Base-by-base conservation (phyloP, 805 yeast species). In the Saccharomycopsis vini region DNA sequence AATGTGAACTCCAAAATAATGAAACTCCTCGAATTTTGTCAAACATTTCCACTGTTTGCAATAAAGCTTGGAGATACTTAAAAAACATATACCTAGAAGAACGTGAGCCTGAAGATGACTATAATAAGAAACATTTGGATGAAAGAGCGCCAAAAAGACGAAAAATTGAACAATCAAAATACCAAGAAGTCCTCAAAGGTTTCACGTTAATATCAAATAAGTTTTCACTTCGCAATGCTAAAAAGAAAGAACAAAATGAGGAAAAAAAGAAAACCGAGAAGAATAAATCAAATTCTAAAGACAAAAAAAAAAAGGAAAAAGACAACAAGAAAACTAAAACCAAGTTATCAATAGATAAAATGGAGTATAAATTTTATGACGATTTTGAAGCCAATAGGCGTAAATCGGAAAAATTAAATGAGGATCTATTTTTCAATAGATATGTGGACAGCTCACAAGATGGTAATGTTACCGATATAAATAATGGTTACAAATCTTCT, bases 341-440 rank as follows among this genome's bases (percentile, higher is more conserved):
- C 15, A 18, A 24, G 9, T 35, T 29, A n/a, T 24, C 39, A n/a
- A 4, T 15, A 26, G 36, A 36, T 10, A 29, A 42, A 3, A 29
- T 16, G 12, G 38, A 43, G 15, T 20, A 32, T 22, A 32, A 43
- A 18, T 31, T 35, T 28, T n/a, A n/a, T n/a, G 30, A 21, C 6
- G 26, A 16, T 19, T 44, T 44, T 40, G 43, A 34, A 15, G 26
- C 34, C 3, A 44, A n/a, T n/a, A n/a, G n/a, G n/a, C n/a, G n/a
- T n/a, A n/a, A 44, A 24, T 32, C 39, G 3, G 18, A 18, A 22
- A 34, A 22, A 39, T 34, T 44, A 22, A 44, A 44, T 31, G n/a
- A 19, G 10, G 47, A 44, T 15, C 7, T 26, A 20, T 23, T 42
- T 21, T 37, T 42, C 22, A 37, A 26, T 6, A 21, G 28, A 4